These are phyloP conservation scores for Amanita rubescens DNA, from an alignment of 768 basidiomycete genomes.

Conservation along the genomic window DNA sequence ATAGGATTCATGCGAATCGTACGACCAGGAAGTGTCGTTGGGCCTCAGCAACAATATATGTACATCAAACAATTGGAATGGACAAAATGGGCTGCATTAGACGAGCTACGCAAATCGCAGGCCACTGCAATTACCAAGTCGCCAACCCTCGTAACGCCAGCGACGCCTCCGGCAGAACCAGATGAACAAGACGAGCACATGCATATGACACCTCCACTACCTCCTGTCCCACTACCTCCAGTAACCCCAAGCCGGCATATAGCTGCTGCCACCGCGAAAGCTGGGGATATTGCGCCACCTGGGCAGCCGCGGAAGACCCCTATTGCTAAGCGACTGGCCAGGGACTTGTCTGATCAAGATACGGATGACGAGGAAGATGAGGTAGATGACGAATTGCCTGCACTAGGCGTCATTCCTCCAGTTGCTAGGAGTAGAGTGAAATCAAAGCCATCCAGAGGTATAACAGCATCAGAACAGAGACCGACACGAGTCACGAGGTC, in stretches of 20 bases:
- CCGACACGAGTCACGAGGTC: conserved; percentile 72
- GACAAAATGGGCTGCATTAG: conserved; percentile 87
- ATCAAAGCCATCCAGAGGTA: conserved; percentile 35
- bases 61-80: conserved; percentile 92
- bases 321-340: conserved; percentile 58
- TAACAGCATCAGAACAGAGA: conserved; percentile 63
- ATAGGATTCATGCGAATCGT: conserved; percentile 99
- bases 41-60: conserved; percentile 91
- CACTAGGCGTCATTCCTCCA: conserved; percentile 43
- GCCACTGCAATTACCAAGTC: conserved; percentile 28
- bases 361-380: conserved; percentile 37
- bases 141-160: conserved; percentile 56
- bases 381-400: conserved; percentile 56
- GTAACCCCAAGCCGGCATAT: conserved; percentile 80
- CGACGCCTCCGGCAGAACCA: conserved; percentile 72
- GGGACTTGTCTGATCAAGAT: conserved; percentile 65
- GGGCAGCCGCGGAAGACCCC: conserved; percentile 89
- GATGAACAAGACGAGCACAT: conserved; percentile 45
- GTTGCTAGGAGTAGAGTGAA: conserved; percentile 21
- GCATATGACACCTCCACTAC: conserved; percentile 34
- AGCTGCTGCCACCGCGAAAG: conserved; percentile 60
- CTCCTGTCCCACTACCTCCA: conserved; percentile 44
- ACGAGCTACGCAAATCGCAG: conserved; percentile 59
- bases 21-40: conserved; percentile 89
- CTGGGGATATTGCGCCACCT: conserved; percentile 65